These are phyloP conservation scores for Didymella sp. DNA, from an alignment of 2,329 filamentous ascomycete species.

Conservation along the genomic window DNA sequence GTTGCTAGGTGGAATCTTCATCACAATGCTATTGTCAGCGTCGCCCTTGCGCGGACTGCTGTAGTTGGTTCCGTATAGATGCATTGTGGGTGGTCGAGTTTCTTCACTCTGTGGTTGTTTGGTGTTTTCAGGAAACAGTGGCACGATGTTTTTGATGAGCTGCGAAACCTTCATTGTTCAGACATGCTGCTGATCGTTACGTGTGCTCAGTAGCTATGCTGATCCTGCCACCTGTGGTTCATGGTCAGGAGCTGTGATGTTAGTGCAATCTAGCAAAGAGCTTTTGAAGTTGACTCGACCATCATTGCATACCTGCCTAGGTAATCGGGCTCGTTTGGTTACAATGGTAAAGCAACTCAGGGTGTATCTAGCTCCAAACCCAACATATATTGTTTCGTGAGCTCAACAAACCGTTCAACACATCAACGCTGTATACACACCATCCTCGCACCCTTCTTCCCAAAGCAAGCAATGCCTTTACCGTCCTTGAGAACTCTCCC, in stretches of 20 bases:
- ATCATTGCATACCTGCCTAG: too few relatives aligned
- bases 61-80: slow-evolving; percentile 1
- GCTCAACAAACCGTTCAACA: not conserved
- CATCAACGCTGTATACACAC: slow-evolving; percentile 24
- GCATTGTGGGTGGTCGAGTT: not conserved
- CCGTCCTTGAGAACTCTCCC: slow-evolving; percentile 24
- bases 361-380: too few relatives aligned
- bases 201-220: not conserved
- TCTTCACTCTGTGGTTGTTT: not conserved
- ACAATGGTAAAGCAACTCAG: too few relatives aligned
- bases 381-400: too few relatives aligned
- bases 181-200: not conserved
- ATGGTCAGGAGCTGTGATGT: not conserved
- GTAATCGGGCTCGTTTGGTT: too few relatives aligned
- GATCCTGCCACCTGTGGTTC: too few relatives aligned
- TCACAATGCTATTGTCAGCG: not conserved
- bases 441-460: slow-evolving; percentile 37
- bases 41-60: not conserved
- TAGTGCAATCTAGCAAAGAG: not conserved
- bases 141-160: not conserved
- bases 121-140: not conserved
- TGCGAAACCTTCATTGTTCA: not conserved
- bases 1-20: not conserved
- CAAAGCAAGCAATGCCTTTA: slow-evolving; percentile 34
- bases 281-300: too few relatives aligned